These are phyloP conservation scores for Metschnikowia drakensbergensis DNA, from an alignment of 805 yeast genomes.

Conservation along the genomic window DNA sequence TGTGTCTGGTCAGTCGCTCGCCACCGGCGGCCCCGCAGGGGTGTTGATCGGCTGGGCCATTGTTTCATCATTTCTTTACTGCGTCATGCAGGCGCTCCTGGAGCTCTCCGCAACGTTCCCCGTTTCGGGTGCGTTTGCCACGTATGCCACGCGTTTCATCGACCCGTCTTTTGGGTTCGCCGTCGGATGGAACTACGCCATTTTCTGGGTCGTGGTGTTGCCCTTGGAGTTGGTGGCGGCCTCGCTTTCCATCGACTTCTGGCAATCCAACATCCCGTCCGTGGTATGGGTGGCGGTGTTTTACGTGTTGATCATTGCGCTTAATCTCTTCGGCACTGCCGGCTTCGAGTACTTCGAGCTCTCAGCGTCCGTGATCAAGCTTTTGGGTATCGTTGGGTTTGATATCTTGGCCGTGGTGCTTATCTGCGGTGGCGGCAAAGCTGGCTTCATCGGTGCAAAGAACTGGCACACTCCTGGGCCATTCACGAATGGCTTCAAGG, in stretches of 20 bases:
- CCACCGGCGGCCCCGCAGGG: slow-evolving; percentile 35
- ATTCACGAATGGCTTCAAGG: slow-evolving; percentile 35
- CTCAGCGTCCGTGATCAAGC: slow-evolving; percentile 32
- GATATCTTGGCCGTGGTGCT: slow-evolving; percentile 38
- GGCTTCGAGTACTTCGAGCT: slow-evolving; percentile 41
- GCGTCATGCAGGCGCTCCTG: slow-evolving; percentile 42
- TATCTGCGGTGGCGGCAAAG: slow-evolving; percentile 38
- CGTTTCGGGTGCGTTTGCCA: slow-evolving; percentile 40
- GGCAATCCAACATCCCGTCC: slow-evolving; percentile 36
- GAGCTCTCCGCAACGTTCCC: slow-evolving; percentile 39
- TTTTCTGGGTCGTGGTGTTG: slow-evolving; percentile 42
- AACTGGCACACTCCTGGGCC: slow-evolving; percentile 38
- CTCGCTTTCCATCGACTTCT: slow-evolving; percentile 38
- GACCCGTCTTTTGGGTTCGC: slow-evolving; percentile 45
- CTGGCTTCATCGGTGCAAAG: slow-evolving; percentile 36
- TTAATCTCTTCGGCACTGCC: slow-evolving; percentile 32
- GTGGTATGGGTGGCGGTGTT: slow-evolving; percentile 42
- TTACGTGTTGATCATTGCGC: slow-evolving; percentile 32
- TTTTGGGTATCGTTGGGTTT: slow-evolving; percentile 39
- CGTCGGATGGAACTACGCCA: slow-evolving; percentile 43
- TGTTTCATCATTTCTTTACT: slow-evolving; percentile 38
- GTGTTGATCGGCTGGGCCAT: slow-evolving; percentile 39
- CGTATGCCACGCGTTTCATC: slow-evolving; percentile 39
- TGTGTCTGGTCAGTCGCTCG: slow-evolving; percentile 36
- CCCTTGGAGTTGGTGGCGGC: slow-evolving; percentile 43